Conservation (phyloP, 768 basidiomycete species). For the Jaapia argillacea region DNA sequence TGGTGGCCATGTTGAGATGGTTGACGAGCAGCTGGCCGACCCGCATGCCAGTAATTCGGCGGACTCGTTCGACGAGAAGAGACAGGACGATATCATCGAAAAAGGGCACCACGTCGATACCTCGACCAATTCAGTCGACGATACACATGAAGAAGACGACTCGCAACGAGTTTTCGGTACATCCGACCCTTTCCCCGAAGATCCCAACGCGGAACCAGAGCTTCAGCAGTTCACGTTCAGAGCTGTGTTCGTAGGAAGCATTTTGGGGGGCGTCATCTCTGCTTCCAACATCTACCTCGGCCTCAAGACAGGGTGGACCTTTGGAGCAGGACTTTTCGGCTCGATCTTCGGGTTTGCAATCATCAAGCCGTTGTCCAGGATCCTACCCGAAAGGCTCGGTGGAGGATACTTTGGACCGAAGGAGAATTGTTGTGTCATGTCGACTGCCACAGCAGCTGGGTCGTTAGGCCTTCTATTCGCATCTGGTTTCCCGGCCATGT, state of each 20-base stretch:
- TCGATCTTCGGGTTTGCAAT: constrained; percentile 9
- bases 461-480: constrained; percentile 13
- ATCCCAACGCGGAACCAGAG: constrained; percentile 1
- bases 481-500: constrained; percentile 13
- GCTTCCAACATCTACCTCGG: constrained; percentile 62
- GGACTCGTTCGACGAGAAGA: background rate
- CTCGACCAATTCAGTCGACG: background rate
- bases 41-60: background rate
- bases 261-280: constrained; percentile 43
- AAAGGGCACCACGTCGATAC: background rate
- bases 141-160: background rate
- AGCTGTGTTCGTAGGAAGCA: constrained; percentile 39
- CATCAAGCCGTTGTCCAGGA: constrained; percentile 11
- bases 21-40: background rate
- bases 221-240: constrained; percentile 10
- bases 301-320: constrained; percentile 41
- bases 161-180: background rate
- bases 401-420: constrained; percentile 15
- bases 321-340: background rate
- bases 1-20: background rate
- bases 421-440: constrained; percentile 10
- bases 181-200: constrained; percentile 2
- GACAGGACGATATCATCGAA: background rate
- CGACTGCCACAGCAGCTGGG: constrained; percentile 7
- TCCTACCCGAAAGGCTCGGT: constrained; percentile 8